A percentile compares a stretch with the other conserved stretches of the same genome.
These are phyloP conservation scores for Eucalyptus pumila DNA, from an alignment of 345 rosid species.

Conservation along the genomic window DNA sequence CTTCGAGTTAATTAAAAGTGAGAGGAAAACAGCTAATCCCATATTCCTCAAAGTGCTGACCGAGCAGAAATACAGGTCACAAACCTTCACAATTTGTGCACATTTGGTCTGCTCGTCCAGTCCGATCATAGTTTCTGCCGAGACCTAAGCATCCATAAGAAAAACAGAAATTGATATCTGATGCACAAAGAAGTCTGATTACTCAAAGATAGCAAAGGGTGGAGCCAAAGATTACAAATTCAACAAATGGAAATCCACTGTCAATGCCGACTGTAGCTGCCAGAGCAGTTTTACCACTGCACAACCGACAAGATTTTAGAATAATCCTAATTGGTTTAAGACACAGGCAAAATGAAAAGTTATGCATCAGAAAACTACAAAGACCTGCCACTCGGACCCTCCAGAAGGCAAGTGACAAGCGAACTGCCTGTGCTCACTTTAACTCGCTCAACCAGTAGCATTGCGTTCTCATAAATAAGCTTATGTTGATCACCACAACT, in stretches of 20 bases:
- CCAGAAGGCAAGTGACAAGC: slow-evolving; percentile 82
- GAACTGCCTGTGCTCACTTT: slow-evolving; percentile 60
- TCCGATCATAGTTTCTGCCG: slow-evolving; percentile 96
- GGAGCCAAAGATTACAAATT: slow-evolving; percentile 54
- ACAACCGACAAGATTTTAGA: neutral
- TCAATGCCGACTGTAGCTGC: slow-evolving; percentile 85
- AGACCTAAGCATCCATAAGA: slow-evolving; percentile 35
- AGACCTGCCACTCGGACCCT: slow-evolving; percentile 91
- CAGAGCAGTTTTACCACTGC: slow-evolving; percentile 96
- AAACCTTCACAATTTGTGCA: slow-evolving; percentile 80
- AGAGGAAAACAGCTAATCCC: neutral
- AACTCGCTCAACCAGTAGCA: slow-evolving; percentile 75
- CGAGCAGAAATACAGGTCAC: neutral
- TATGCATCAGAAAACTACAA: neutral
- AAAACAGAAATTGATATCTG: neutral
- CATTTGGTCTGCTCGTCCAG: slow-evolving; percentile 89
- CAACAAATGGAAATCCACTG: slow-evolving; percentile 88
- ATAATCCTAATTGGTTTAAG: neutral
- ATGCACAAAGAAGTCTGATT: neutral
- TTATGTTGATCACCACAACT: slow-evolving; percentile 69
- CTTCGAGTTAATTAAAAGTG: neutral
- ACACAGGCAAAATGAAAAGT: neutral
- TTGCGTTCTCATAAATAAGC: slow-evolving; percentile 66
- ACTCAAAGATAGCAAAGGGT: neutral
- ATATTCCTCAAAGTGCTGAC: accelerated